Evolutionary conservation across 2,329 filamentous ascomycete genomes (phyloP), one percentile per base, ranked within the genome.

Genomic region (Aspergillus intermedius): DNA sequence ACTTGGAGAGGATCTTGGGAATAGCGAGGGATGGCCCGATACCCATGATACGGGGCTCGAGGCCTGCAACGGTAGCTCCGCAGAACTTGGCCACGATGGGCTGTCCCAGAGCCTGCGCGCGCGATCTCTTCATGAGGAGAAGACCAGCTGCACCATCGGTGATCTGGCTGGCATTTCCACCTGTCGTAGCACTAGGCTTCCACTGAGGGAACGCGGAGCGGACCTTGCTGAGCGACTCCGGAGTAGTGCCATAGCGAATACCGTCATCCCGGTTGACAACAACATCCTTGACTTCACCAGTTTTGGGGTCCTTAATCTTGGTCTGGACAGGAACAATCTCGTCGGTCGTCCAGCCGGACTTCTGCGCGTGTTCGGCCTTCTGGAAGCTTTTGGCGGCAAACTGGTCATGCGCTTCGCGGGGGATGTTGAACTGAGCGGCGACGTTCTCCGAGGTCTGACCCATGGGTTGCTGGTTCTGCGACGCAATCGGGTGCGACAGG

Each of bases 391-490:
- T 74, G 7, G 90, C 90, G 6, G 91, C 91, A 68, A 95, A 96
- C 21, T 79, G 80, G 66, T 96, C 91, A 70, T 94, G 89, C 52
- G 77, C 74, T 22, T 77, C 72, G 50, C 91, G 84, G 45, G 75
- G 62, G 62, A 96, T 81, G 53, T 76, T 75, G 61, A 85, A 83
- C 63, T 89, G 87, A 66, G 84, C 83, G 46, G 91, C 91, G 83
- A 96, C 95, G 62, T 90, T 75, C 73, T 96, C 91, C n/a, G 88
- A 94, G 34, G 95, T 79, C 37, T 88, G 80, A 53, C 91, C 91
- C 91, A 96, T 96, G 63, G 88, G 83, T 17, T 95, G 89, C 73
- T 88, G 91, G 79, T 91, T 96, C 77, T 95, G 91, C 58, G 85
- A 86, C 13, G 89, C 82, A 64, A 91, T 81, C 49, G 81, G 80